Base-by-base conservation (phyloP, 805 yeast genomes). In the Crinitomyces ghanaensis region DNA sequence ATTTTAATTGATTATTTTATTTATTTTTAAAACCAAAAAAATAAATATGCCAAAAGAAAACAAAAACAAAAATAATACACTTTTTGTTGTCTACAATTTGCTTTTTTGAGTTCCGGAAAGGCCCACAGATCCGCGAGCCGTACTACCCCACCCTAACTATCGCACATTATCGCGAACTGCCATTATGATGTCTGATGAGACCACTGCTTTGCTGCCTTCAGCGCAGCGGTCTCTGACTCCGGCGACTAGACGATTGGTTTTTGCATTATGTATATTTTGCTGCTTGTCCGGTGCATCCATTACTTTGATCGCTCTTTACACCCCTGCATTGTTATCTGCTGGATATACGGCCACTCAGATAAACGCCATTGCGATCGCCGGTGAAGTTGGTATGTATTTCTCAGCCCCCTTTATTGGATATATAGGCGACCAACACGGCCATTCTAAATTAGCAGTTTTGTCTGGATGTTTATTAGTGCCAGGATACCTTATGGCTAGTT, bases 341-440 rank as follows among this genome's bases (percentile, higher is more conserved):
- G 68, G 72, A 2, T 75, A 79, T 47, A 56, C 75, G 1, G 83
- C 83, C 43, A 61, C 81, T 34, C 66, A 74, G 46, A 64, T 73
- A 52, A 91, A 88, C 56, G 55, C 74, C 36, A 73, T 88, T 8
- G 79, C 93, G 4, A 76, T 84, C 19, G 62, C 70, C 16, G 74
- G 82, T 24, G 77, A 80, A 19, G 53, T 80, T 38, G 96, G 96
- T 2, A 73, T 82, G 72, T 91, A 88, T 52, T 53, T 84, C 33
- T 75, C 88, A 6, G 71, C 88, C 5, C 96, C 97, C 0, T 49
- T 77, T 0, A 55, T 85, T 27, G 96, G 96, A 1, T 72, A 79
- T 42, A 57, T 82, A 31, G 85, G 91, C 2, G 95, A 85, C 51
- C 63, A 75, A n/a, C 81, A 78, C 49, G 93, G 95, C 0, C 85